Evolutionary conservation across 805 yeast genomes (phyloP).

Genomic region (Saccharomycopsis amapae): DNA sequence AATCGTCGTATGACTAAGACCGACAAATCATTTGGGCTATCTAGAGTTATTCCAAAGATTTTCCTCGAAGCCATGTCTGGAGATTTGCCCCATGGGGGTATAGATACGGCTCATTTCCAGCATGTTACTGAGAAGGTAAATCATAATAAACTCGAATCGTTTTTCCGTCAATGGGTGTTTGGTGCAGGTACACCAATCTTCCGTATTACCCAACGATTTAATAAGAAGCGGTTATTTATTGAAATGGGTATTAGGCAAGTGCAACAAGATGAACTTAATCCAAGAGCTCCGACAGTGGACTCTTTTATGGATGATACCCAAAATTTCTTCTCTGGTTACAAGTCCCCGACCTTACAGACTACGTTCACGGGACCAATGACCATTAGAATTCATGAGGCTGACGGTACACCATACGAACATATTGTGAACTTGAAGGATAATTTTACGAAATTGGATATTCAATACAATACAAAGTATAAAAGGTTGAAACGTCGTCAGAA

Average conservation of each 20-base stretch:
- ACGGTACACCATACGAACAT: slow-evolving; percentile 98
- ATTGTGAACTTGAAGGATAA: slow-evolving; percentile 85
- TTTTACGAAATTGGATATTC: slow-evolving; percentile 83
- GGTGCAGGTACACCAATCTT: slow-evolving; percentile 87
- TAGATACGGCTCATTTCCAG: slow-evolving; percentile 81
- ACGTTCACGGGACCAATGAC: slow-evolving; percentile 93
- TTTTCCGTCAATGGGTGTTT: slow-evolving; percentile 90
- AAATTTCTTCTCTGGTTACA: slow-evolving; percentile 9
- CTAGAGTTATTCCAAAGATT: slow-evolving; percentile 85
- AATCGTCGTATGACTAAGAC: slow-evolving; percentile 94
- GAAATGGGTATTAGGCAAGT: slow-evolving; percentile 93
- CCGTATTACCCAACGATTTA: slow-evolving; percentile 83
- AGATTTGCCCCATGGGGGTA: slow-evolving; percentile 68
- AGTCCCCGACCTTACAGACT: slow-evolving; percentile 23
- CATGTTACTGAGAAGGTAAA: slow-evolving; percentile 94
- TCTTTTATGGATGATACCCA: slow-evolving; percentile 35
- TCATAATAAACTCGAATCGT: slow-evolving; percentile 70
- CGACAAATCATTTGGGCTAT: slow-evolving; percentile 86
- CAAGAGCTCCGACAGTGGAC: slow-evolving; percentile 29
- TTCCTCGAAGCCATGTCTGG: slow-evolving; percentile 95
- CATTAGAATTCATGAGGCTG: slow-evolving; percentile 93
- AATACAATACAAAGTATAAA: slow-evolving; percentile 89
- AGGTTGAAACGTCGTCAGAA: slow-evolving; percentile 59
- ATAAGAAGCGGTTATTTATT: slow-evolving; percentile 86
- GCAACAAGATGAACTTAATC: slow-evolving; percentile 52